Conservation (phyloP, 2,329 filamentous ascomycete species). For the Fusarium setosum region DNA sequence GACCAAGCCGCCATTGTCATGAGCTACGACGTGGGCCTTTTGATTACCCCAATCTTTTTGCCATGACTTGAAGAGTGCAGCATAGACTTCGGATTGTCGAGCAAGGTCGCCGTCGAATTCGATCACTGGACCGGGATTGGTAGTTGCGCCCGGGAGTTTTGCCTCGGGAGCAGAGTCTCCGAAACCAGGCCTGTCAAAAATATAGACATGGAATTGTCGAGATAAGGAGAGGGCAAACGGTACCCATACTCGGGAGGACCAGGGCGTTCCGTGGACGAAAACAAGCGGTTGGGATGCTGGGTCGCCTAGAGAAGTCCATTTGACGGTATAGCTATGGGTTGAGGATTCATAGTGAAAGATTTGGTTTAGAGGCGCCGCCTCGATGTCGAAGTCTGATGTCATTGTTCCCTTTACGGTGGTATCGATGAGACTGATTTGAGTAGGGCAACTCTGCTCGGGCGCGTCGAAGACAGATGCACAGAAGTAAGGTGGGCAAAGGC, state of each 20-base stretch:
- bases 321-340: conserved; percentile 44
- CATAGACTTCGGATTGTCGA: conserved; percentile 51
- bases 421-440: not conserved
- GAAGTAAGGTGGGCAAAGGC: not conserved
- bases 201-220: conserved; percentile 51
- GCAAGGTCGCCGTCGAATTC: conserved; percentile 50
- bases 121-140: conserved; percentile 19
- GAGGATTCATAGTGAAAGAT: conserved; percentile 46
- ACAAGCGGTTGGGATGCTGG: conserved; percentile 47
- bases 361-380: conserved; percentile 25
- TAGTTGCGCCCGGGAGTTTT: conserved; percentile 16
- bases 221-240: conserved; percentile 50
- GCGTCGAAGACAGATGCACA: too few relatives aligned
- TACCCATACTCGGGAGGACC: conserved; percentile 55
- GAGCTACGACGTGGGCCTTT: conserved; percentile 54
- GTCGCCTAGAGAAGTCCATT: conserved; percentile 49
- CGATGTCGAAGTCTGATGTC: conserved; percentile 10
- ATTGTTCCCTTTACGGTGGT: not conserved
- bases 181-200: conserved; percentile 60
- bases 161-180: conserved; percentile 49
- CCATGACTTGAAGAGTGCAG: conserved; percentile 52
- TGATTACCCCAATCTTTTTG: conserved; percentile 34
- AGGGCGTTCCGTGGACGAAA: conserved; percentile 60
- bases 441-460: too few relatives aligned
- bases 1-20: conserved; percentile 58